Base-by-base conservation (phyloP, 1,139 yeast genomes). In the Meyerozyma athensensis region DNA sequence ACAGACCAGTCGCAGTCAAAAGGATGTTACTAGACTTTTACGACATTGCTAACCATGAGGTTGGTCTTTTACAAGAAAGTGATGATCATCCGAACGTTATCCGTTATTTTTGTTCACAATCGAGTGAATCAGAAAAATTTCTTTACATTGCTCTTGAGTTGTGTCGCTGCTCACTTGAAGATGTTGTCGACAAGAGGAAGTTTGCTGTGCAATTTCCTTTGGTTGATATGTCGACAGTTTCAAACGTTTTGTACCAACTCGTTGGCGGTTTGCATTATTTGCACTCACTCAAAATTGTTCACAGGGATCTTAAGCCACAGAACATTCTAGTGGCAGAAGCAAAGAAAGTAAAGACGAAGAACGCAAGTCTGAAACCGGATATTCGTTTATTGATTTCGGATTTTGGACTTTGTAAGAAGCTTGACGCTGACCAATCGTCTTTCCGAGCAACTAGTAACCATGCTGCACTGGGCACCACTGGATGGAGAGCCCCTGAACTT, bases 401-500 rank as follows among this genome's bases (percentile, higher is more conserved):
- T 59, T 94, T 92, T 65, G 99, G 99, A 0, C 72, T 92, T 19
- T 92, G 98, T 59, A 90, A 92, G 54, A 86, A 85, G 54, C 64
- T 92, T 38, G 98, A 92, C 45, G 79, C 81, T 13, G 97, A 89
- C 49, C 97, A 92, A 58, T 85, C 96, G 1, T 86, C 96, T 6
- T 92, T 92, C 58, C 74, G 92, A 46, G 95, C 97, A 0, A 90
- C 96, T 1, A 81, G 92, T 1, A 89, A 89, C 21, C 84, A 87
- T 52, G 95, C 95, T 8, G 96, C 97, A 0, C 68, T 67, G 49
- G 99, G 99, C 2, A 92, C 98, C 0, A 78, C 92, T 6, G 99
- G 99, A 1, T 92, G 98, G 98, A 75, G 97, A 49, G 97, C 98
- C 0, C 98, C 98, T 0, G 99, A 92, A 54, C 65, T 92, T 26